A percentile compares a stretch with the other conserved stretches of the same genome.
Evolutionary conservation across 768 basidiomycete genomes (phyloP).

Genomic region (Calocera viscosa): DNA sequence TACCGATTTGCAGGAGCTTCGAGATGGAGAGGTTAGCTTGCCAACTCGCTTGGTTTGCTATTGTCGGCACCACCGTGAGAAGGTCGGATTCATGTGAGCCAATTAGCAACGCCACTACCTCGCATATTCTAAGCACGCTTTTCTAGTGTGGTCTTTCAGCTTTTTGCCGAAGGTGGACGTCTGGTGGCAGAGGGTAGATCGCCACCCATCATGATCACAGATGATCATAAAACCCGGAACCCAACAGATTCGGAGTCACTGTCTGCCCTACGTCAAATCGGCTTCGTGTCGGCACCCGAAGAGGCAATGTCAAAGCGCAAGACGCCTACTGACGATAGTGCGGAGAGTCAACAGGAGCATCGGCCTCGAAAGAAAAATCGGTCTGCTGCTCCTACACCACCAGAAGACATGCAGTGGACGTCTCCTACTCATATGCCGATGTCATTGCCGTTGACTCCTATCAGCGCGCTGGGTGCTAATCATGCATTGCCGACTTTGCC

Average conservation of each 20-base stretch:
- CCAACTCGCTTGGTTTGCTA: slow-evolving; percentile 96
- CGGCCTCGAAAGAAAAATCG: background rate
- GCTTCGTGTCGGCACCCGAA: background rate
- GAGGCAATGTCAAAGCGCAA: background rate
- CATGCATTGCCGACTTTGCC: background rate
- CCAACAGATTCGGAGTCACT: slow-evolving; percentile 14
- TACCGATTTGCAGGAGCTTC: slow-evolving; percentile 77
- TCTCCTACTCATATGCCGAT: background rate
- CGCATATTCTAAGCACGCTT: background rate
- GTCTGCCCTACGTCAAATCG: background rate
- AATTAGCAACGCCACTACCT: background rate
- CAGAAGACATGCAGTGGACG: background rate
- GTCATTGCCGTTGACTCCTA: background rate
- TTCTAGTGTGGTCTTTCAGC: slow-evolving; percentile 62
- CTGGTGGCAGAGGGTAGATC: slow-evolving; percentile 71
- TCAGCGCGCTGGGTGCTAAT: background rate
- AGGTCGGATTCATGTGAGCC: slow-evolving; percentile 59
- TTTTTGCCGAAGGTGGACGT: slow-evolving; percentile 68
- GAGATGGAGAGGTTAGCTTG: slow-evolving; percentile 71
- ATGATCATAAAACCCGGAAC: slow-evolving; percentile 80
- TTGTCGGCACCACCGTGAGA: slow-evolving; percentile 96
- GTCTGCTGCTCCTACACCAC: slow-evolving; percentile 2
- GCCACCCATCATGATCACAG: slow-evolving; percentile 94
- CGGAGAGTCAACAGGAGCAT: background rate
- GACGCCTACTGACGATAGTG: background rate